These are phyloP conservation scores for Candida coquimbonensis DNA, from an alignment of 805 yeast genomes.

Conservation along the genomic window DNA sequence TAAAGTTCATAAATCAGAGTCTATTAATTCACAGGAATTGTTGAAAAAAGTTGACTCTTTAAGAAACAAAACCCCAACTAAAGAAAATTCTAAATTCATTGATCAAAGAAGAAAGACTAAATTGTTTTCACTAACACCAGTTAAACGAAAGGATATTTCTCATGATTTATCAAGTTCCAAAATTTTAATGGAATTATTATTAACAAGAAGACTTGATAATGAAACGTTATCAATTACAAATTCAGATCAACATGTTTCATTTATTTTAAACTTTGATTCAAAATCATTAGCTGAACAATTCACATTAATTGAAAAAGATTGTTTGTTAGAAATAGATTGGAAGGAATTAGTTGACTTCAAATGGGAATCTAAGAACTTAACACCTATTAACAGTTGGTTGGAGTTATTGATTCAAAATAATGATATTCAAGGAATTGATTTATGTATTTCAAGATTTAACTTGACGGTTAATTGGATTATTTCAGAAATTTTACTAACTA, in stretches of 20 bases:
- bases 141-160: constrained; percentile 15
- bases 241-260: constrained; percentile 64
- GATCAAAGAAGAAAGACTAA: constrained; percentile 34
- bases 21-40: constrained; percentile 18
- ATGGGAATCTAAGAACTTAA: constrained; percentile 56
- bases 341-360: constrained; percentile 71
- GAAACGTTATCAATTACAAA: constrained; percentile 20
- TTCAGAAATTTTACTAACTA: constrained; percentile 76
- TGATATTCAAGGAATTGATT: constrained; percentile 63
- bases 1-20: neutral
- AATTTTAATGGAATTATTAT: constrained; percentile 34
- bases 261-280: constrained; percentile 68
- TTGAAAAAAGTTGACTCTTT: constrained; percentile 14
- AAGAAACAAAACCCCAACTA: constrained; percentile 11
- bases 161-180: constrained; percentile 22
- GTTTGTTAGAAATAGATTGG: constrained; percentile 86
- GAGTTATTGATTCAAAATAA: constrained; percentile 56
- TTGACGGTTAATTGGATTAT: constrained; percentile 87
- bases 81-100: constrained; percentile 26
- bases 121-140: constrained; percentile 29
- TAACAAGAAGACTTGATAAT: constrained; percentile 17
- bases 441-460: constrained; percentile 81
- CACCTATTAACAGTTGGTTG: constrained; percentile 78
- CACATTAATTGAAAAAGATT: constrained; percentile 81
- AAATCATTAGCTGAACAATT: constrained; percentile 67